A percentile compares a stretch with the other conserved stretches of the same genome.
Evolutionary conservation across 2,329 filamentous ascomycete genomes (phyloP).

Genomic region (Aspergillus sp.): DNA sequence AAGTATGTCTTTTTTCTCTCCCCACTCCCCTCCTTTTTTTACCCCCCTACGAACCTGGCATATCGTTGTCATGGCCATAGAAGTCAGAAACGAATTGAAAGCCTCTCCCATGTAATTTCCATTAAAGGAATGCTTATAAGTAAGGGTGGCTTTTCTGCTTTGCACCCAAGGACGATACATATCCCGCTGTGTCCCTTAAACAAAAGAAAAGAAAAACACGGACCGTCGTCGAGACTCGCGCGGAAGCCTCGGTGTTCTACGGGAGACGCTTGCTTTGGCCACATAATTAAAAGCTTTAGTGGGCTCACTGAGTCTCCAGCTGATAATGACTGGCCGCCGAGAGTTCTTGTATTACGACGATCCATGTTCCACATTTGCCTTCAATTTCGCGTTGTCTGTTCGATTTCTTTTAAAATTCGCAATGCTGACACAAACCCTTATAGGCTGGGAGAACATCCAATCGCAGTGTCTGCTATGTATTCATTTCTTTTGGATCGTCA

Average conservation of each 20-base stretch:
- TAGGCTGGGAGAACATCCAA: slow-evolving; percentile 52
- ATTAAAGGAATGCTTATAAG: slow-evolving; percentile 28
- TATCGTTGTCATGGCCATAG: slow-evolving; percentile 32
- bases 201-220: slow-evolving; percentile 5
- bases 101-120: slow-evolving; percentile 35
- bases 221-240: not conserved
- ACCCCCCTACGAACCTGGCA: slow-evolving; percentile 17
- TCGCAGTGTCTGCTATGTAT: slow-evolving; percentile 47
- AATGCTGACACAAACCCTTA: slow-evolving; percentile 27
- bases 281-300: slow-evolving; percentile 5
- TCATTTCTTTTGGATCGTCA: slow-evolving; percentile 51
- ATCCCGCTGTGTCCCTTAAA: slow-evolving; percentile 9
- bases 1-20: slow-evolving; percentile 45
- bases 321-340: not conserved
- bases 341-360: not conserved
- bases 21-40: slow-evolving; percentile 14
- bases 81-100: slow-evolving; percentile 37
- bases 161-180: slow-evolving; percentile 9
- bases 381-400: not conserved
- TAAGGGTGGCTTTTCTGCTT: slow-evolving; percentile 23
- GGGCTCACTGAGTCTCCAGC: not conserved
- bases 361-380: not conserved
- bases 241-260: not conserved
- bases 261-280: slow-evolving; percentile 1
- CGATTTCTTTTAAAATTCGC: not conserved